A percentile compares a stretch with the other conserved stretches of the same genome.
Evolutionary conservation across 202 grass and related monocot species (phyloP).

Genomic region (Schoenoplectus tabernaemontani): DNA sequence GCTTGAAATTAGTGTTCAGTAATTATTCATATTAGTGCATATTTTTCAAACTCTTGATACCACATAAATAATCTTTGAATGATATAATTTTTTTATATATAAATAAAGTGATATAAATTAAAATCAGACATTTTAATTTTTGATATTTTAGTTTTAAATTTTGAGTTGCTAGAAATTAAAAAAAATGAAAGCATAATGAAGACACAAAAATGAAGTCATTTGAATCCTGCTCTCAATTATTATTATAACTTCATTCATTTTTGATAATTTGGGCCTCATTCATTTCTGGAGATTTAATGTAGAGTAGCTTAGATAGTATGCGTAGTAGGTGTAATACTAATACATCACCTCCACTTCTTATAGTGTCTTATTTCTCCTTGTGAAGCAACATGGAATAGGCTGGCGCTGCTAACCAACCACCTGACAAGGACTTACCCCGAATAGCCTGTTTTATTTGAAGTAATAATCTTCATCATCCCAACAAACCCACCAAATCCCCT

Average conservation of each 20-base stretch:
- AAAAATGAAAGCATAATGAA: too few species aligned
- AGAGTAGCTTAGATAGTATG: background rate
- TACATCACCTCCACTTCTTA: background rate
- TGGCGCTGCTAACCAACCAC: slow-evolving; percentile 11
- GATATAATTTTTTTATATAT: too few species aligned
- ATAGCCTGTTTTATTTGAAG: background rate
- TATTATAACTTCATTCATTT: background rate
- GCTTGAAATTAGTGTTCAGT: too few species aligned
- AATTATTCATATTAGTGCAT: too few species aligned
- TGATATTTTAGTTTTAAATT: too few species aligned
- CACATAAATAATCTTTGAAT: too few species aligned
- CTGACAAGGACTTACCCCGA: slow-evolving; percentile 15
- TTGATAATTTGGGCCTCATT: background rate
- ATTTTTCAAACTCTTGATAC: too few species aligned
- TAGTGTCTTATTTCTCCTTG: background rate
- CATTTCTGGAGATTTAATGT: background rate
- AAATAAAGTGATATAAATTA: too few species aligned
- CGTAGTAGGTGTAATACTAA: background rate
- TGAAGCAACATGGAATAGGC: slow-evolving; percentile 22
- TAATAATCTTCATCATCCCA: slow-evolving; percentile 11
- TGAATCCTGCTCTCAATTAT: too few species aligned
- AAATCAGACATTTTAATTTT: too few species aligned
- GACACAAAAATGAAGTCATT: too few species aligned
- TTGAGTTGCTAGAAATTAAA: too few species aligned
- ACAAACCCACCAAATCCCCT: slow-evolving; percentile 16